phyloP scores from a whole-genome alignment of 208 protist genomes.

The Trypanosoma brucei region DNA sequence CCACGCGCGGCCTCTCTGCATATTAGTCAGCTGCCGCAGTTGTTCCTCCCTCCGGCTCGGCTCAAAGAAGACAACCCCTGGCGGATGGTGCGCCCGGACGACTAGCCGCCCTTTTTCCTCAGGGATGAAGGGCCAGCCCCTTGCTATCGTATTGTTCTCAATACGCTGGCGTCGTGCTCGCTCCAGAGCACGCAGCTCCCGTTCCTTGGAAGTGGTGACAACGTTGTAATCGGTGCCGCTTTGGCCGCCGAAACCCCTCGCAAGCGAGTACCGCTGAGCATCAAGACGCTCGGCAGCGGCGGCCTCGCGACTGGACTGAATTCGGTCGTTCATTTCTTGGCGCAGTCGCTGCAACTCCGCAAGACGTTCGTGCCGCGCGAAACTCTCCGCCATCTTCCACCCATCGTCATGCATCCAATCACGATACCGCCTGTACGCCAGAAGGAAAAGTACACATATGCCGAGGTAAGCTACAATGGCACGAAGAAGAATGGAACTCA shows the following conservation, averaged over 20 bases:
- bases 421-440: slow-evolving; percentile 56
- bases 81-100: slow-evolving; percentile 52
- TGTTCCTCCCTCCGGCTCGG: slow-evolving; percentile 36
- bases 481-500: slow-evolving; percentile 44
- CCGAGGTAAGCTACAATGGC: slow-evolving; percentile 68
- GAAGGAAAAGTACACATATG: slow-evolving; percentile 45
- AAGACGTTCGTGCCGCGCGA: slow-evolving; percentile 72
- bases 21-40: slow-evolving; percentile 41
- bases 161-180: slow-evolving; percentile 62
- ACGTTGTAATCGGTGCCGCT: slow-evolving; percentile 18
- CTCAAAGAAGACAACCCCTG: slow-evolving; percentile 69
- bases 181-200: slow-evolving; percentile 51
- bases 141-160: slow-evolving; percentile 40
- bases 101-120: slow-evolving; percentile 64
- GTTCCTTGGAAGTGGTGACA: slow-evolving; percentile 2
- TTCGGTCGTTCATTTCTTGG: slow-evolving; percentile 63
- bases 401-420: slow-evolving; percentile 75
- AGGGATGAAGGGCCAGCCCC: slow-evolving; percentile 54
- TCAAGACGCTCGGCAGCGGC: slow-evolving; percentile 13
- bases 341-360: slow-evolving; percentile 69
- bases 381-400: slow-evolving; percentile 71
- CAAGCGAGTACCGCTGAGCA: not conserved
- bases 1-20: slow-evolving; percentile 22
- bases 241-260: slow-evolving; percentile 14
- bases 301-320: slow-evolving; percentile 19